Percentiles rank a stretch among this genome's conserved stretches.
Evolutionary conservation across 225 moss, liverwort and hornwort genomes (phyloP).

Genomic region (Polytrichum commune): DNA sequence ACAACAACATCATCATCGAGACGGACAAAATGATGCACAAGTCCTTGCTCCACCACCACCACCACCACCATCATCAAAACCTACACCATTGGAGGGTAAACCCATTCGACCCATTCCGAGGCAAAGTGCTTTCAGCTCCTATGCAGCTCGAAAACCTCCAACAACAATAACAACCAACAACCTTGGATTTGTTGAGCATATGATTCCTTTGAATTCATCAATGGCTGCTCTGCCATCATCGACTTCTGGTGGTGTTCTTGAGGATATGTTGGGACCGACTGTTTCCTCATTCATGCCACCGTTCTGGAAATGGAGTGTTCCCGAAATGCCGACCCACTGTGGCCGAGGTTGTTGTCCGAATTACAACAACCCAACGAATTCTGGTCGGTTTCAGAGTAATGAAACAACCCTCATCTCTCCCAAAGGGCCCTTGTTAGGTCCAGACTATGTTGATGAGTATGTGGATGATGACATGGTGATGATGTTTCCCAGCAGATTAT

Average conservation of each 20-base stretch:
- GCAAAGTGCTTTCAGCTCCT: conserved; percentile 77
- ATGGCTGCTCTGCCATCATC: too few species aligned
- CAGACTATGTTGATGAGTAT: conserved; percentile 78
- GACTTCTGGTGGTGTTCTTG: conserved; percentile 7
- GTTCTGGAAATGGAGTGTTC: conserved; percentile 41
- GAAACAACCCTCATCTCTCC: conserved; percentile 50
- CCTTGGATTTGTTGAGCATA: conserved; percentile 5
- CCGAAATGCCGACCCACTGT: conserved; percentile 60
- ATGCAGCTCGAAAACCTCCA: conserved; percentile 46
- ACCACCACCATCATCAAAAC: too few species aligned
- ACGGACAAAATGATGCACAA: conserved; percentile 15
- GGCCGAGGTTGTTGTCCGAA: conserved; percentile 74
- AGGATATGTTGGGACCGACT: conserved; percentile 41
- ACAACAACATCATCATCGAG: background rate
- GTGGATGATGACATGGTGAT: conserved; percentile 16
- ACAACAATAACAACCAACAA: background rate
- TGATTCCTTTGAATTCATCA: background rate
- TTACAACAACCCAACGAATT: conserved; percentile 9
- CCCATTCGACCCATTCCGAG: conserved; percentile 69
- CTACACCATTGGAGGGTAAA: conserved; percentile 10
- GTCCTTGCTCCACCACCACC: conserved; percentile 3
- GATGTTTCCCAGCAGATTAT: conserved; percentile 4
- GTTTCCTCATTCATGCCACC: conserved; percentile 39
- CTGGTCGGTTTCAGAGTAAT: too few species aligned
- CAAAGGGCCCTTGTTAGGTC: conserved; percentile 74